These are phyloP conservation scores for Erodium texanum DNA, from an alignment of 441 rosid genomes.

Conservation along the genomic window DNA sequence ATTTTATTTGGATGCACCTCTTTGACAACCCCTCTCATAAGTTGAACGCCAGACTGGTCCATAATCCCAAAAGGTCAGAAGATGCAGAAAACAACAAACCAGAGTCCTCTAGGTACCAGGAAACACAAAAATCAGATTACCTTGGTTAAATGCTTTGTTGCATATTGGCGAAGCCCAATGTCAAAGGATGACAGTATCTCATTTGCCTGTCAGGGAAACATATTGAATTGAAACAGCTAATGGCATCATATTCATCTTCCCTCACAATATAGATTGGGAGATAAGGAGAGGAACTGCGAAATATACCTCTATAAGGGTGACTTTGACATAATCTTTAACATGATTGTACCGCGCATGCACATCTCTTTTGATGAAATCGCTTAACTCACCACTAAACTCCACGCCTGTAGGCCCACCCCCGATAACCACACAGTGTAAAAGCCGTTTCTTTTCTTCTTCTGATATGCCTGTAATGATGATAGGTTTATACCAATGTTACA, in stretches of 20 bases:
- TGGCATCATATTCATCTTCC: neutral
- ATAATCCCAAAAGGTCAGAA: constrained; percentile 17
- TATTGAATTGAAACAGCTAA: neutral
- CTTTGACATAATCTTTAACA: constrained; percentile 61
- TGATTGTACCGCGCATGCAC: constrained; percentile 58
- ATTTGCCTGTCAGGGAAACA: constrained; percentile 46
- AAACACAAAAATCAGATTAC: constrained; percentile 23
- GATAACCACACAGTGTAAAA: constrained; percentile 74
- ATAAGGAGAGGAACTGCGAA: constrained; percentile 2
- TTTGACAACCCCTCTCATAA: constrained; percentile 71
- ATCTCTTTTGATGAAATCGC: constrained; percentile 88
- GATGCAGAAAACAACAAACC: too few relatives aligned
- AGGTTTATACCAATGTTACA: neutral
- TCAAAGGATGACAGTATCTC: constrained; percentile 87
- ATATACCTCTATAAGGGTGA: constrained; percentile 80
- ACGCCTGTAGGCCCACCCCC: constrained; percentile 98
- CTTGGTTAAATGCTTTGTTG: constrained; percentile 70
- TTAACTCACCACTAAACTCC: constrained; percentile 89
- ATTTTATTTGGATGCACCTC: constrained; percentile 69
- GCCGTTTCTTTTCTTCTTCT: constrained; percentile 62
- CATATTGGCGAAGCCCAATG: constrained; percentile 60
- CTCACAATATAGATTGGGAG: neutral
- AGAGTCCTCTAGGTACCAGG: neutral
- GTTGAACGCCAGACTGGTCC: constrained; percentile 60
- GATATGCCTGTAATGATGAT: constrained; percentile 43